Evolutionary conservation across 495 filamentous ascomycete species (phyloP), one percentile per base, ranked within the genome.

Genomic region (Neurospora sp.): DNA sequence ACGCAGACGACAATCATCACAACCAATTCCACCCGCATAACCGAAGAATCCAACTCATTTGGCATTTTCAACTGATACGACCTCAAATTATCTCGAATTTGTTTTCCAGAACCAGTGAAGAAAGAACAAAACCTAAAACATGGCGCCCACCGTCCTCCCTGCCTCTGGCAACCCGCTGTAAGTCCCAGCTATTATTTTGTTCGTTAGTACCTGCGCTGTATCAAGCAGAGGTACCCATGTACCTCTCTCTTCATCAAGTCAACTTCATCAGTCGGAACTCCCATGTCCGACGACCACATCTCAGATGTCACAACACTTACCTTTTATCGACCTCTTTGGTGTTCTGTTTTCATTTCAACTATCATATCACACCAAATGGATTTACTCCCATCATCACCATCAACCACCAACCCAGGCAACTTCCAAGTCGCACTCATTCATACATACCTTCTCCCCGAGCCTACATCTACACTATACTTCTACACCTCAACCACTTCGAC

Each of bases 161-260:
- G 82, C 79, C 14, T 85, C 82, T 41, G 86, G 86, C 42, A 88
- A 88, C 73, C 86, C 86, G 39, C 74, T 87, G 86, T 87, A 80
- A 78, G 86, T 84, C 53, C 22, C 53, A 14, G 45, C 20, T 9
- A 65, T 65, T 16, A 0, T 35, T 16, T 16, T 4, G 22, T 16
- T 61, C 22, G 53, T 61, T 61, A 18, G 22, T 31, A 61, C 53
- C 22, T 47, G 27, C 14, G 14, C 27, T 61, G 53, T 18, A 65
- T 65, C 53, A 27, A 31, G 20, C 14, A 18, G 4, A 42, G 14
- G 18, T 65, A 35, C 53, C 14, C 6, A 35, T 65, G 53, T 65
- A 65, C 53, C 53, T 65, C 53, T 18, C 53, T 65, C 31, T 22
- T 35, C 27, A 18, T 35, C 22, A 65, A 65, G 47, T 27, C 20